Base-by-base conservation (phyloP, 805 yeast species). In the Lachancea mirantina region DNA sequence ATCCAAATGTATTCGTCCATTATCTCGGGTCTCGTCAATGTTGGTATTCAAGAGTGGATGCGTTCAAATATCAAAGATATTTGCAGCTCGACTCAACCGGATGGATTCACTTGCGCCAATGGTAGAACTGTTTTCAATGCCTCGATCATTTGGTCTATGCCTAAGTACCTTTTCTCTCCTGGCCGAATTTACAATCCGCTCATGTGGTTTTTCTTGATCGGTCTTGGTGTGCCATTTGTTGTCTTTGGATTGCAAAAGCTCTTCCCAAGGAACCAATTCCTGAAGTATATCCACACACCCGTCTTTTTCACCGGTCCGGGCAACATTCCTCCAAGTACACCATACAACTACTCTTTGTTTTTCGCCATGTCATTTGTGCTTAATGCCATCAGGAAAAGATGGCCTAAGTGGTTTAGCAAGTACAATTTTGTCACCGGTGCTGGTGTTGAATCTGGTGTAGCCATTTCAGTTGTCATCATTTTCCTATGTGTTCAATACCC, bases 311-410 rank as follows among this genome's bases (percentile, higher is more conserved):
- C 68, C 13, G 69, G 74, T 5, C 57, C 72, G n/a, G 78, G 77
- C 27, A 64, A 67, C 43, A 73, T 78, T 45, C 88, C 89, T 10
- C 88, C 89, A 25, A 79, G 83, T 23, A 76, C 85, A 4, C 76
- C 82, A 18, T 78, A 76, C 53, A 77, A 76, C 52, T 77, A 76
- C 54, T 68, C 77, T 2, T 66, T 72, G 15, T 75, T 74, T 22
- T 62, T 74, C 30, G 54, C 59, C 2, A 45, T 69, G 34, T 67
- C 76, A 6, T 66, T 57, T 35, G 42, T 61, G 19, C 63, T 74
- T 52, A 65, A 64, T 44, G 50, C 57, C 23, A 56, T 75, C 28
- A 70, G 67, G 40, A 61, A 59, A 27, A 58, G 59, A 37, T 74
- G 70, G 58, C 60, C 70, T 4, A 47, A 54, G 17, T 75, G 80